These are phyloP conservation scores for Mantamonas sphyraenae DNA, from an alignment of 78 protist species.

Conservation along the genomic window DNA sequence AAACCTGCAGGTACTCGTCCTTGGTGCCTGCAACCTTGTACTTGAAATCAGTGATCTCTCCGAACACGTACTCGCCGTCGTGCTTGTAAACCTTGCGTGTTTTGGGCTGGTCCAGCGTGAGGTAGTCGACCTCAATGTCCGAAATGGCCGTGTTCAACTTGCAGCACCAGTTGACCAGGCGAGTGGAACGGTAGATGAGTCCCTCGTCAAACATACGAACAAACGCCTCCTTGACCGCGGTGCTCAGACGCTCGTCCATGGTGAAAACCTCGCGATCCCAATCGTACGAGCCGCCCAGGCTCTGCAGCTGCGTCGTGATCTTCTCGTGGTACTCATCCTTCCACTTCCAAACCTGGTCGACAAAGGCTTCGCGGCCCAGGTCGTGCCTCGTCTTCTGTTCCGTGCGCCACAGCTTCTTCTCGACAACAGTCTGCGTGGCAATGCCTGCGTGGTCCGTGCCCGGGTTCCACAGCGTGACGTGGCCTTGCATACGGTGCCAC, in stretches of 20 bases:
- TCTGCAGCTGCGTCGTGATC: constrained; percentile 82
- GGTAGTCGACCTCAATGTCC: constrained; percentile 93
- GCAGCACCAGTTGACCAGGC: constrained; percentile 97
- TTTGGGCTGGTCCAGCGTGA: constrained; percentile 38
- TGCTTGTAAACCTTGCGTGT: neutral
- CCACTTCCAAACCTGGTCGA: constrained; percentile 91
- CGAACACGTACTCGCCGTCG: constrained; percentile 45
- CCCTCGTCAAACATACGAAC: constrained; percentile 66
- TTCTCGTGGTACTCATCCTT: constrained; percentile 46
- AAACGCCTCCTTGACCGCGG: constrained; percentile 88
- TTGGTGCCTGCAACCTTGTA: constrained; percentile 67
- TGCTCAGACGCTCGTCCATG: constrained; percentile 64
- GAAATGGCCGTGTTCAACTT: constrained; percentile 93
- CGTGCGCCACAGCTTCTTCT: constrained; percentile 66
- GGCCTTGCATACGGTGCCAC: constrained; percentile 91
- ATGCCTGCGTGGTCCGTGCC: constrained; percentile 99
- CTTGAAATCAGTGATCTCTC: constrained; percentile 68
- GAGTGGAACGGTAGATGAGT: constrained; percentile 66
- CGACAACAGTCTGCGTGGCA: constrained; percentile 94
- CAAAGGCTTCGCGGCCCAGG: constrained; percentile 88
- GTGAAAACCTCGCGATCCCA: constrained; percentile 97
- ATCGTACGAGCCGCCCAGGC: constrained; percentile 90
- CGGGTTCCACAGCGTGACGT: constrained; percentile 84
- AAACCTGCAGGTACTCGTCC: constrained; percentile 74
- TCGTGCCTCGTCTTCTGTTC: constrained; percentile 64